Evolutionary conservation across 2,329 filamentous ascomycete species (phyloP), one percentile per base, ranked within the genome.

Genomic region (Mariannaea elegans): DNA sequence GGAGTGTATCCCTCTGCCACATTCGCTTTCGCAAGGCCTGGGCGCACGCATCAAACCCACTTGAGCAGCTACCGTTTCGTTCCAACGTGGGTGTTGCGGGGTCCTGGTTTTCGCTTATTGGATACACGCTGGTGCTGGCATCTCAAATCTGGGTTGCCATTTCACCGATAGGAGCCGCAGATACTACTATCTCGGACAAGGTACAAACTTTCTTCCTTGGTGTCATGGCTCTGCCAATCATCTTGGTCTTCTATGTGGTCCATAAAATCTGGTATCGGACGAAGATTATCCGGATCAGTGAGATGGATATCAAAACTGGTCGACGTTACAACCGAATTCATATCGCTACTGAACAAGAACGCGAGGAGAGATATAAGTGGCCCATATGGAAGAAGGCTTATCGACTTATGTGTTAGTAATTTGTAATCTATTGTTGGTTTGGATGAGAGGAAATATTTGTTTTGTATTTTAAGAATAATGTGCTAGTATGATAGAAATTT

Each of bases 241-340:
- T 92, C n/a, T 61, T 87, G 9, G 64, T 82, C 19, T 90, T 89
- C 75, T 97, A 92, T 74, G 36, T 93, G 4, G 81, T 76, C 0
- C 94, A 96, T 76, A 97, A 97, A 77, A n/a, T 95, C 34, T 90
- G 82, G 76, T 91, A 86, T 72, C 56, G 63, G 10, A 67, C 65
- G 2, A 24, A 48, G 1, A 59, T 60, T 55, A 82, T 97, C 34
- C 81, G 84, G 18, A 76, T 84, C 36, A 80, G 83, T 44, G 89
- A 96, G 62, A 96, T 97, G 87, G 93, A 97, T 76, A 78, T 97
- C 63, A 86, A 90, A 61, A 97, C 93, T 0, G 94, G 94, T 2
- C 86, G 93, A 34, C 82, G 94, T 29, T 92, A 97, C 71, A 84
- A 97, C 59, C 93, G 97, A 72, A 78, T 97, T 39, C 86, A 88